Conservation (phyloP, 2,329 filamentous ascomycete species). For the Albophoma yamanashiensis region DNA sequence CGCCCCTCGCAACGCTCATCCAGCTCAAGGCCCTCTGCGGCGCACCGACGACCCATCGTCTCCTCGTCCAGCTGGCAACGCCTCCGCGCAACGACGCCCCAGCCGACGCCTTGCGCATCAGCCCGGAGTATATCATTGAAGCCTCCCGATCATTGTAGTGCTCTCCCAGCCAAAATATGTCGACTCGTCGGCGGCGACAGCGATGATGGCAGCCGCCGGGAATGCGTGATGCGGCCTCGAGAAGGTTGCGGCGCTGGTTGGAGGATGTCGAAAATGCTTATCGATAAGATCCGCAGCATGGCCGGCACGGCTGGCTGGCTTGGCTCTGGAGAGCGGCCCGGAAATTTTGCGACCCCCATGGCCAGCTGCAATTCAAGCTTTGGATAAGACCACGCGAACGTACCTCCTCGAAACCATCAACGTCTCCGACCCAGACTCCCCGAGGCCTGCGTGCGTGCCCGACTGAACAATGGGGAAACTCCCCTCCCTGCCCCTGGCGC, state of each 20-base stretch:
- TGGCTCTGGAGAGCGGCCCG: slow-evolving; percentile 4
- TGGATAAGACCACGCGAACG: not conserved
- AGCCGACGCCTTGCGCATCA: slow-evolving; percentile 8
- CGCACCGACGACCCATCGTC: not conserved
- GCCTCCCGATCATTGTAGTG: slow-evolving; percentile 5
- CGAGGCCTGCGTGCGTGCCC: not conserved
- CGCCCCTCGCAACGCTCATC: slow-evolving; percentile 6
- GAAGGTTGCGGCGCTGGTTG: not conserved
- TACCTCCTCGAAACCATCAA: not conserved
- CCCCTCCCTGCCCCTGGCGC: slow-evolving; percentile 14
- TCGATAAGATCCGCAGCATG: not conserved
- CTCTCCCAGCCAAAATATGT: not conserved
- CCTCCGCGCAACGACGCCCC: slow-evolving; percentile 1
- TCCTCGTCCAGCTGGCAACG: not conserved
- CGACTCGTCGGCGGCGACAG: not conserved
- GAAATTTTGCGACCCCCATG: slow-evolving; percentile 12
- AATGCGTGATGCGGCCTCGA: not conserved
- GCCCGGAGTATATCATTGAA: slow-evolving; percentile 10
- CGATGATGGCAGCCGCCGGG: not conserved
- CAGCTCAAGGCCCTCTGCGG: slow-evolving; percentile 4
- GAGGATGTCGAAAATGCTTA: not conserved
- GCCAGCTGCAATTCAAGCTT: not conserved
- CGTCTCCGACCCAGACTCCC: not conserved
- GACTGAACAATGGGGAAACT: slow-evolving; percentile 16
- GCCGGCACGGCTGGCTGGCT: not conserved